Evolutionary conservation across 768 basidiomycete species (phyloP).

Genomic region (Boletus barrowsii): DNA sequence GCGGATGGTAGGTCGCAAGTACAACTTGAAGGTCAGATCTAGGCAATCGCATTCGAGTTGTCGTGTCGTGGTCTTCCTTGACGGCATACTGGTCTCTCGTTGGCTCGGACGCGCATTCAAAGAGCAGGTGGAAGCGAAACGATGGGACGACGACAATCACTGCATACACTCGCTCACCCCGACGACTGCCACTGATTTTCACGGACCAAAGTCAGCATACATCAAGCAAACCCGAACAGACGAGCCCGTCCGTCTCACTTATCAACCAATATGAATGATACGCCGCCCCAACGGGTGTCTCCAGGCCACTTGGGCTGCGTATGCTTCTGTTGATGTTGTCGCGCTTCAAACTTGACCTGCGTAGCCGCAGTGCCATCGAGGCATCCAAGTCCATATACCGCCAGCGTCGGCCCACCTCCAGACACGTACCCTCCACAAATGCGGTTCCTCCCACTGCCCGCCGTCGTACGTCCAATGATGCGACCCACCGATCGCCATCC

Average conservation of each 20-base stretch:
- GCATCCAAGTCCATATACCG: neutral
- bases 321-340: too few species aligned
- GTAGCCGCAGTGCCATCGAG: neutral
- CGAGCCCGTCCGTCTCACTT: neutral
- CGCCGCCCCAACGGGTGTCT: neutral
- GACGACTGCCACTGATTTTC: neutral
- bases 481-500: slow-evolving; percentile 1
- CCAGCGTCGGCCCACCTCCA: neutral
- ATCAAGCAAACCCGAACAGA: neutral
- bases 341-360: neutral
- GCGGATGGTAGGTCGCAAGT: too few species aligned
- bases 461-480: neutral
- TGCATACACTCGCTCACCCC: neutral
- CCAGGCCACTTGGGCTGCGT: neutral
- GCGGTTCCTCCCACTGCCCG: slow-evolving; percentile 9
- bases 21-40: too few species aligned
- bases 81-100: slow-evolving; percentile 2
- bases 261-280: neutral
- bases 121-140: too few species aligned
- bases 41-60: too few species aligned
- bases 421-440: slow-evolving; percentile 1
- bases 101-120: too few species aligned
- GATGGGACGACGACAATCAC: too few species aligned
- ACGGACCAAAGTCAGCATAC: neutral
- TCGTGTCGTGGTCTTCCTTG: slow-evolving; percentile 11